Evolutionary conservation across 768 basidiomycete genomes (phyloP).

Genomic region (Lyophyllum atratum): DNA sequence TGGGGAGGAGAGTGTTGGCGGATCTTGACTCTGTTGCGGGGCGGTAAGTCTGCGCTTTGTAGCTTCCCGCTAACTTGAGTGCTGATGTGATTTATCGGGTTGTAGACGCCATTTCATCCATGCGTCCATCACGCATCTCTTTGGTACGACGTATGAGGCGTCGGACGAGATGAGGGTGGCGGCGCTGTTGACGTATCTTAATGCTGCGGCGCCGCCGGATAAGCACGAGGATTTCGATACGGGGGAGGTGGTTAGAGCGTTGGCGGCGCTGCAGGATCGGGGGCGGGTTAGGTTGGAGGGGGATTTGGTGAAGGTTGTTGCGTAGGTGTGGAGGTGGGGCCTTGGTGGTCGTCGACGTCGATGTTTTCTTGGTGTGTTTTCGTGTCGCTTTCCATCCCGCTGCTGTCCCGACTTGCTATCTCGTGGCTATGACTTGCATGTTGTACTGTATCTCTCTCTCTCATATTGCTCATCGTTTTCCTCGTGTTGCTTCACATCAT

Average conservation of each 20-base stretch:
- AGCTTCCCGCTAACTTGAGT: not conserved
- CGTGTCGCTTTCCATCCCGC: not conserved
- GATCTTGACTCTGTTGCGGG: conserved; percentile 31
- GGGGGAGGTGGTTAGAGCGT: conserved; percentile 60
- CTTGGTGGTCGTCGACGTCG: not conserved
- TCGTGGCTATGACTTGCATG: too few species aligned
- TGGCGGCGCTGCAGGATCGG: conserved; percentile 45
- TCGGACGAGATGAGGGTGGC: conserved; percentile 73
- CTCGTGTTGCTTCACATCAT: too few species aligned
- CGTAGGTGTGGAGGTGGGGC: not conserved
- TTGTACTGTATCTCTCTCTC: too few species aligned
- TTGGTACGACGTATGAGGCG: conserved; percentile 65
- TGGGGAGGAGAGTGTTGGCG: conserved; percentile 43
- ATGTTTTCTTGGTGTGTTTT: not conserved
- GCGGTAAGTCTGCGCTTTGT: not conserved
- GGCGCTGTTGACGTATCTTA: conserved; percentile 68
- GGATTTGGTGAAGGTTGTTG: conserved; percentile 31
- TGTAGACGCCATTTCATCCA: conserved; percentile 61
- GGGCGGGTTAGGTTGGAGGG: conserved; percentile 54
- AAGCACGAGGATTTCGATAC: conserved; percentile 86
- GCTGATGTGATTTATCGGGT: not conserved
- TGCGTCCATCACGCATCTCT: conserved; percentile 63
- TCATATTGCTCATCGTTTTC: too few species aligned
- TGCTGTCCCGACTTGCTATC: too few species aligned
- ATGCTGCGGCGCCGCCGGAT: conserved; percentile 74